A percentile compares a stretch with the other conserved stretches of the same genome.
Conservation (phyloP, 805 yeast genomes). For the Brettanomyces bruxellensis region DNA sequence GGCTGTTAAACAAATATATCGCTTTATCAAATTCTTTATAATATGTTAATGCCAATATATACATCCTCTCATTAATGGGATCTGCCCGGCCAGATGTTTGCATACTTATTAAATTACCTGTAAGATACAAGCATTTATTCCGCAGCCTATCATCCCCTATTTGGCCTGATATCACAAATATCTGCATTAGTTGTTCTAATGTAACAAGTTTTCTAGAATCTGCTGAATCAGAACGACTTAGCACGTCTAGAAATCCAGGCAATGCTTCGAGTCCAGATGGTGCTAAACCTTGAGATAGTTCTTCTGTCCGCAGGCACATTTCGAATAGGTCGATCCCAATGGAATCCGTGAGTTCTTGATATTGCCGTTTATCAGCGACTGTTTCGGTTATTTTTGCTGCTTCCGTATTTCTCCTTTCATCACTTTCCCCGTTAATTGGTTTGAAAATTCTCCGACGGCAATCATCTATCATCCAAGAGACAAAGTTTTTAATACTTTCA, state of each 20-base stretch:
- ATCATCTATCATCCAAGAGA: conserved; percentile 22
- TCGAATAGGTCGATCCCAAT: neutral
- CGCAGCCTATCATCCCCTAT: conserved; percentile 25
- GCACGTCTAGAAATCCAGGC: conserved; percentile 15
- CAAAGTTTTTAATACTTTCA: conserved; percentile 13
- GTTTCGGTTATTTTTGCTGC: conserved; percentile 1
- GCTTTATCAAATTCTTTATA: conserved; percentile 29
- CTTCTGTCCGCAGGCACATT: conserved; percentile 1
- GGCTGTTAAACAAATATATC: conserved; percentile 25
- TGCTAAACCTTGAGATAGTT: conserved; percentile 12
- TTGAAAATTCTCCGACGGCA: conserved; percentile 9
- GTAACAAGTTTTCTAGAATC: conserved; percentile 18
- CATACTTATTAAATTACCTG: conserved; percentile 36
- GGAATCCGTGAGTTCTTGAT: conserved; percentile 1
- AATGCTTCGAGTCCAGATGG: conserved; percentile 16
- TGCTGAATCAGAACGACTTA: conserved; percentile 11
- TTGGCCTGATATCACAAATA: conserved; percentile 33
- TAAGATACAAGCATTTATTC: conserved; percentile 25
- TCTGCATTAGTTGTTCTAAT: conserved; percentile 26
- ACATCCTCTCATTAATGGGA: conserved; percentile 41
- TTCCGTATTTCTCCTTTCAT: conserved; percentile 7
- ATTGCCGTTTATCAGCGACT: neutral
- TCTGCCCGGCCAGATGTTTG: conserved; percentile 32
- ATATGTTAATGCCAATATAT: conserved; percentile 34
- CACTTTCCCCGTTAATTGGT: conserved; percentile 5